These are phyloP conservation scores for Kalaharituber pfeilii DNA, from an alignment of 2,329 filamentous ascomycete species.

Conservation along the genomic window DNA sequence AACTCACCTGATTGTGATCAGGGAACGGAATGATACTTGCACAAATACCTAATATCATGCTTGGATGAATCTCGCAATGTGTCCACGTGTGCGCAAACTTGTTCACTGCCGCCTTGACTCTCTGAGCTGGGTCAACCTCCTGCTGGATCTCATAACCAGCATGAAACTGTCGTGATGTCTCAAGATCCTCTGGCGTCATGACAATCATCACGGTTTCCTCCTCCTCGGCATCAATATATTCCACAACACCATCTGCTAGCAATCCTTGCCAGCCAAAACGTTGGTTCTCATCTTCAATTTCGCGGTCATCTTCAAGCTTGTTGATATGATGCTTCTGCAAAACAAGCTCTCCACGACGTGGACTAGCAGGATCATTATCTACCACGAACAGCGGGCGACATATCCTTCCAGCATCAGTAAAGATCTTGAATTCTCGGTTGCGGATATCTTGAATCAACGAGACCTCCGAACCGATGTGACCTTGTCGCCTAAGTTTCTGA, in stretches of 20 bases:
- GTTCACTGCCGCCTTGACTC: conserved; percentile 77
- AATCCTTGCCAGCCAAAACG: conserved; percentile 74
- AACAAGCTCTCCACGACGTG: conserved; percentile 59
- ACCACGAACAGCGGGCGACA: conserved; percentile 89
- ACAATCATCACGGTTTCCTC: conserved; percentile 98
- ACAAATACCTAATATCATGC: conserved; percentile 96
- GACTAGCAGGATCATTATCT: conserved; percentile 61
- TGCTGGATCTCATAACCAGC: conserved; percentile 48
- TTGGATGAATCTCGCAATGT: conserved; percentile 97
- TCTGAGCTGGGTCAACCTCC: conserved; percentile 57
- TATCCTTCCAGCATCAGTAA: conserved; percentile 89
- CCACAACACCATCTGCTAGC: conserved; percentile 67
- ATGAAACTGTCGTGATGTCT: conserved; percentile 55
- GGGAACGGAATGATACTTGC: conserved; percentile 99
- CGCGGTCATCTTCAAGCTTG: conserved; percentile 50
- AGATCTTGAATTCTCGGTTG: conserved; percentile 95
- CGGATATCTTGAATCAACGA: conserved; percentile 91
- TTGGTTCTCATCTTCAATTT: conserved; percentile 30
- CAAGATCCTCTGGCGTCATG: conserved; percentile 93
- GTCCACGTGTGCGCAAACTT: conserved; percentile 73
- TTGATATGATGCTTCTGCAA: conserved; percentile 71
- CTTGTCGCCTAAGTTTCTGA: conserved; percentile 57
- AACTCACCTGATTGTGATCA: conserved; percentile 71
- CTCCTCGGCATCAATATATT: conserved; percentile 95
- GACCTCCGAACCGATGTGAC: conserved; percentile 77